Conservation (phyloP, 1,284 basidiomycete genomes). For the Macrocystidia cucumis region DNA sequence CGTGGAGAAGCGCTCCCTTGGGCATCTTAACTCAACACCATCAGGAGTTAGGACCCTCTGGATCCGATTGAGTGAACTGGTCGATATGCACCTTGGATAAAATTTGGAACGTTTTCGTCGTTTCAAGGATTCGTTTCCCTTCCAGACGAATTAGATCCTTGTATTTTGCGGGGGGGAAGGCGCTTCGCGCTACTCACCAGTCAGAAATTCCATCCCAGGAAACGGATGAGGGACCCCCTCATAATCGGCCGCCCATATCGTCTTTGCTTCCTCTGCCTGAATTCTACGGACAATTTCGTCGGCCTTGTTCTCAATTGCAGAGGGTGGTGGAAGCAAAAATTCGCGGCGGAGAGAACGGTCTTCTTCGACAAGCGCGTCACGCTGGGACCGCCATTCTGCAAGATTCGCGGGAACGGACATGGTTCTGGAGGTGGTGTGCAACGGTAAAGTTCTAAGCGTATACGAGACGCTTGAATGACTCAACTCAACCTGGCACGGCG, state of each 20-base stretch:
- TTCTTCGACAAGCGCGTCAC: conserved; percentile 38
- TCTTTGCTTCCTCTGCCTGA: conserved; percentile 42
- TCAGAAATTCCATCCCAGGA: conserved; percentile 73
- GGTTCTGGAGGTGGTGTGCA: too few relatives aligned
- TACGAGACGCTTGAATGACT: too few relatives aligned
- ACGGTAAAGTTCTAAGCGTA: too few relatives aligned
- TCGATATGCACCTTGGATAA: conserved; percentile 44
- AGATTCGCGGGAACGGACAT: conserved; percentile 10
- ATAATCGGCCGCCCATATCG: conserved; percentile 50
- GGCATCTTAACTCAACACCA: conserved; percentile 46
- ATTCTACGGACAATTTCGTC: conserved; percentile 48
- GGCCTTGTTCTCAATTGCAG: conserved; percentile 38
- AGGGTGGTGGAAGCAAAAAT: conserved; percentile 15
- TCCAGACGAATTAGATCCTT: conserved; percentile 3
- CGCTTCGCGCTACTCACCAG: conserved; percentile 31
- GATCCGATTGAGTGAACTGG: too few relatives aligned
- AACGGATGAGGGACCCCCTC: conserved; percentile 52
- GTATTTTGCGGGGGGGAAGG: background rate
- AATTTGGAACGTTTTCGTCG: conserved; percentile 52
- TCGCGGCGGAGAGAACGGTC: conserved; percentile 38
- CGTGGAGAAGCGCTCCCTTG: conserved; percentile 66
- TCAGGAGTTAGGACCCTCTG: too few relatives aligned
- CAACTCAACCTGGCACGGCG: too few relatives aligned
- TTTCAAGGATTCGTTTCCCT: conserved; percentile 51
- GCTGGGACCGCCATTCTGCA: conserved; percentile 31